A percentile compares a stretch with the other conserved stretches of the same genome.
phyloP scores from a whole-genome alignment of 257 asterid genomes.

The Solanum chiquidenum region DNA sequence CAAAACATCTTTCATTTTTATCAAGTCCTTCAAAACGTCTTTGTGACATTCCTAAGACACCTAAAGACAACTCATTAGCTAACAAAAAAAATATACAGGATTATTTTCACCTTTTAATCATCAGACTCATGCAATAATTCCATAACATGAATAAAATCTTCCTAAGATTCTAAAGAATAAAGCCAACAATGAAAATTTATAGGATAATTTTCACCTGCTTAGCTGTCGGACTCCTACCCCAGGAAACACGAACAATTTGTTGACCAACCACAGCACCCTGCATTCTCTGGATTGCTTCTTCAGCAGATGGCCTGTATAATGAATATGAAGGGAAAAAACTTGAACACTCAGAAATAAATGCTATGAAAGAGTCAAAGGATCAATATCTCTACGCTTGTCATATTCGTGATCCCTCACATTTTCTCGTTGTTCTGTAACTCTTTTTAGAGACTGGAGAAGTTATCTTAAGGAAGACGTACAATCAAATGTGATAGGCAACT shows the following conservation, averaged over 20 bases:
- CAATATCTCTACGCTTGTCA: neutral
- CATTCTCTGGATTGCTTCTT: slow-evolving; percentile 93
- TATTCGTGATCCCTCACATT: neutral
- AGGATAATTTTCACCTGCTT: slow-evolving; percentile 47
- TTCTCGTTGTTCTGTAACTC: neutral
- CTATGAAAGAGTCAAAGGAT: neutral
- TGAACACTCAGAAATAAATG: neutral
- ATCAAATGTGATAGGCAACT: neutral
- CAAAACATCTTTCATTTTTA: neutral
- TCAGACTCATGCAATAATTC: neutral
- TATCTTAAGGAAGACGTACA: neutral
- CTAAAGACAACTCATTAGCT: neutral
- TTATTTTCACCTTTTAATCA: neutral
- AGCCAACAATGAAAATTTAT: neutral
- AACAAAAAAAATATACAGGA: neutral
- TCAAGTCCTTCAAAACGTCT: neutral
- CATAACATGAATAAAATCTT: neutral
- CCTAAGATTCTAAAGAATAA: neutral
- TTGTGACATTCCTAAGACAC: neutral
- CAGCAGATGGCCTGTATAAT: slow-evolving; percentile 60
- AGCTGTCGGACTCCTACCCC: slow-evolving; percentile 82
- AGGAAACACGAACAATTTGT: slow-evolving; percentile 83
- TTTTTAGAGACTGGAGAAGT: neutral
- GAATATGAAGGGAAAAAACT: slow-evolving; percentile 5
- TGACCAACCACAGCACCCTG: slow-evolving; percentile 83